Evolutionary conservation across 306 rosid species (phyloP).

Genomic region (Abrus precatorius): DNA sequence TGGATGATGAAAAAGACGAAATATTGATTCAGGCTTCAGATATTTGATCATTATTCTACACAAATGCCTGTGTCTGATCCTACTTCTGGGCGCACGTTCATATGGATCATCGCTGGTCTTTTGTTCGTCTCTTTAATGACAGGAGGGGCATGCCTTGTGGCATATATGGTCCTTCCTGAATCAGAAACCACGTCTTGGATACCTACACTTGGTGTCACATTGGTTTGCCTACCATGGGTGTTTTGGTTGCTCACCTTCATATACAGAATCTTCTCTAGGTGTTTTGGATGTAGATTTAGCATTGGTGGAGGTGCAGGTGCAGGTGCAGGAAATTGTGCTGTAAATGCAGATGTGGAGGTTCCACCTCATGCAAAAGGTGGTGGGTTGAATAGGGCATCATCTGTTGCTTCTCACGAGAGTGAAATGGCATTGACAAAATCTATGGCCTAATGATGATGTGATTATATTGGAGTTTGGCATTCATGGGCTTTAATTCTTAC

Average conservation of each 20-base stretch:
- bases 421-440: slow-evolving; percentile 71
- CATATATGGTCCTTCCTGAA: slow-evolving; percentile 65
- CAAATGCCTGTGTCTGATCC: slow-evolving; percentile 70
- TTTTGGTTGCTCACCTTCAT: slow-evolving; percentile 79
- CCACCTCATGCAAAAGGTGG: slow-evolving; percentile 22
- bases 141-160: slow-evolving; percentile 74
- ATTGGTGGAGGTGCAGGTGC: neutral
- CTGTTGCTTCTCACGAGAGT: slow-evolving; percentile 66
- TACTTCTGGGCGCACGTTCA: slow-evolving; percentile 60
- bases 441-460: slow-evolving; percentile 50
- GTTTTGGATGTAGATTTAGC: slow-evolving; percentile 55
- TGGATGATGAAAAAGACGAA: slow-evolving; percentile 58
- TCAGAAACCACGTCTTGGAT: slow-evolving; percentile 58
- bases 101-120: slow-evolving; percentile 63
- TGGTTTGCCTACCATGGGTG: slow-evolving; percentile 88
- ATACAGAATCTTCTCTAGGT: slow-evolving; percentile 67
- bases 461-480: slow-evolving; percentile 8
- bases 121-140: slow-evolving; percentile 57
- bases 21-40: slow-evolving; percentile 23
- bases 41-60: slow-evolving; percentile 43
- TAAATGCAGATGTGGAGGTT: slow-evolving; percentile 40
- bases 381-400: slow-evolving; percentile 38
- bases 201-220: slow-evolving; percentile 60
- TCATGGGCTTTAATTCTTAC: neutral
- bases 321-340: slow-evolving; percentile 2